Base-by-base conservation (phyloP, 1,139 yeast species). In the Candida pseudocylindracea region DNA sequence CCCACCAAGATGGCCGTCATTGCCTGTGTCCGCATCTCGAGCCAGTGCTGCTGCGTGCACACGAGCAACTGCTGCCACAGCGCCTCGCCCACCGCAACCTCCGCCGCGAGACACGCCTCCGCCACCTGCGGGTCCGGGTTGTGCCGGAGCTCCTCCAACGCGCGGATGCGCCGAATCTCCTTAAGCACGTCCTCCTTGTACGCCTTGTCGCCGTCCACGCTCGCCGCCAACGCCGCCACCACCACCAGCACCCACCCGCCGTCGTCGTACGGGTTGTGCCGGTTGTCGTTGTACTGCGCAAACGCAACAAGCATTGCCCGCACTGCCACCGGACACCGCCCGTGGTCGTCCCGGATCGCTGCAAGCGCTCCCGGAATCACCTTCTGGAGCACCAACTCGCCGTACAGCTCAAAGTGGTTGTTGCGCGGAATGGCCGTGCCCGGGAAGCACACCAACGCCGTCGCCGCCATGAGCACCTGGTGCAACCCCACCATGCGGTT, bases 261-360 rank as follows among this genome's bases (percentile, higher is more conserved):
- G 47, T 88, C 98, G 33, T 74, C 70, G 48, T 67, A 88, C 10
- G 61, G 60, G 46, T 91, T 88, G 43, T 66, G 74, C 8, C 81
- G 61, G 46, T 88, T 91, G 43, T 88, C 96, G 45, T 85, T 88
- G 51, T 72, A 85, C 37, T 79, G 67, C 36, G 88, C 57, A 37
- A 85, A 53, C 42, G 75, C 83, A 33, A 83, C 53, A 31, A 91
- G 42, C 34, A 88, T 65, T 30, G 60, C 55, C 42, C 68, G 69
- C 8, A 81, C 63, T 32, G 61, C 70, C 2, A 51, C 41, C 0
- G 94, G 94, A 25, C 79, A 70, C 36, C 64, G 66, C 1, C 85
- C 91, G 11, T 60, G 55, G 12, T 62, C 63, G 45, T 78, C 73
- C 35, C 68, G 62, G 5, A 81, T 63, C 3, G 51, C 45, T 8